Percentiles rank a stretch among this genome's conserved stretches.
phyloP scores from a whole-genome alignment of 2,329 filamentous ascomycete species.

The Tothia fuscella region DNA sequence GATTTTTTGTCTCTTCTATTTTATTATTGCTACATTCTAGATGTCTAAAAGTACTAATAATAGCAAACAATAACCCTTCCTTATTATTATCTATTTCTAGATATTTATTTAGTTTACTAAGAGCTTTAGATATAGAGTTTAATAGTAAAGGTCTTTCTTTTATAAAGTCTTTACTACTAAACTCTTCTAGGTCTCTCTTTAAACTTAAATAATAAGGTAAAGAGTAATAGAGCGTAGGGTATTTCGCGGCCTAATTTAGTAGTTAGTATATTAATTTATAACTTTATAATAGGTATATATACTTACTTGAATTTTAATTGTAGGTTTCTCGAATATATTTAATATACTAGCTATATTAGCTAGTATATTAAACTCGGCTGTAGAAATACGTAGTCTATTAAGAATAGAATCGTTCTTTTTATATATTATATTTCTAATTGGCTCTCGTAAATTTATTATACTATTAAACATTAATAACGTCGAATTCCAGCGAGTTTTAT shows the following conservation, averaged over 20 bases:
- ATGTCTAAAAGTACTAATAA: not conserved
- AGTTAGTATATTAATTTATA: not conserved
- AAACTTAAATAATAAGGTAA: too few species aligned
- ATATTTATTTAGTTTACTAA: conserved; percentile 1
- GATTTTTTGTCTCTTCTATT: not conserved
- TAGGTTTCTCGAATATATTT: not conserved
- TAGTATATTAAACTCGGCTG: not conserved
- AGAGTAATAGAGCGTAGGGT: not conserved
- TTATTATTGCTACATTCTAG: not conserved
- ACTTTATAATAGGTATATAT: not conserved
- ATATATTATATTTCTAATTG: conserved; percentile 1
- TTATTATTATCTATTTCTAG: conserved; percentile 3
- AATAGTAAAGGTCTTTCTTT: conserved; percentile 1
- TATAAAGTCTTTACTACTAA: not conserved
- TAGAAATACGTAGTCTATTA: not conserved
- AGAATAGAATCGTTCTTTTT: conserved; percentile 1
- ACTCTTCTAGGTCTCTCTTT: not conserved
- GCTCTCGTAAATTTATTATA: not conserved
- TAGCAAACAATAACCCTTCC: not conserved
- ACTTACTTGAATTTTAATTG: conserved; percentile 1
- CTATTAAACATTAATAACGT: not conserved
- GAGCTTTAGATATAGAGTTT: not conserved
- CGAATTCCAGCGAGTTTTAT: not conserved
- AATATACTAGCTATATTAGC: not conserved
- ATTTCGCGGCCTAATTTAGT: not conserved